phyloP scores from a whole-genome alignment of 1,284 basidiomycete genomes.

The Pseudozyma thailandica region DNA sequence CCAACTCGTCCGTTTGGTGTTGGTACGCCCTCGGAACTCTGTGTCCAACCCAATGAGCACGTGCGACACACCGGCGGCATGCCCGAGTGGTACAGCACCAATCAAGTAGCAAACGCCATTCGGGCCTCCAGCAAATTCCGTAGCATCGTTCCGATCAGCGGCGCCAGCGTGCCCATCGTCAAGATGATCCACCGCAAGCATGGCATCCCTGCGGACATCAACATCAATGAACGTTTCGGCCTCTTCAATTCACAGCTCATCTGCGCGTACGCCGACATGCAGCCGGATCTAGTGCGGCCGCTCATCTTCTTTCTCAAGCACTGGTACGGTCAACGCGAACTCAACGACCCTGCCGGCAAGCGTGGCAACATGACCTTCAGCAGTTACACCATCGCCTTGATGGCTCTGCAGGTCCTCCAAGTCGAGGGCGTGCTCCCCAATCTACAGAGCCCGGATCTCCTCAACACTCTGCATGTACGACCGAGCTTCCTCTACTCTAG shows the following conservation, averaged over 20 bases:
- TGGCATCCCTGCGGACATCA: conserved; percentile 52
- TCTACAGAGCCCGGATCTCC: conserved; percentile 60
- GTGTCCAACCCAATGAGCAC: neutral
- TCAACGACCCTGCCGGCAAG: conserved; percentile 59
- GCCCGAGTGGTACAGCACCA: conserved; percentile 49
- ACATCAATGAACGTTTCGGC: conserved; percentile 63
- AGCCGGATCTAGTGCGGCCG: conserved; percentile 50
- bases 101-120: conserved; percentile 31
- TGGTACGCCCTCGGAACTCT: conserved; percentile 38
- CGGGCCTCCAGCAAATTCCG: conserved; percentile 20
- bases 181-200: conserved; percentile 48
- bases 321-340: conserved; percentile 45
- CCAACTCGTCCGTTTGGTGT: conserved; percentile 47
- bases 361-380: conserved; percentile 47
- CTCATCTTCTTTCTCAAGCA: conserved; percentile 60
- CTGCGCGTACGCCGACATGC: conserved; percentile 50
- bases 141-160: conserved; percentile 34
- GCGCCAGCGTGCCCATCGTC: conserved; percentile 58
- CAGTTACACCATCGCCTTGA: conserved; percentile 59
- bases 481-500: conserved; percentile 46
- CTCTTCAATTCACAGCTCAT: conserved; percentile 56
- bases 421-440: conserved; percentile 63
- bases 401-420: conserved; percentile 67
- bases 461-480: conserved; percentile 33
- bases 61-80: conserved; percentile 23